These are phyloP conservation scores for Penicillium sp. DNA, from an alignment of 2,329 filamentous ascomycete species.

Conservation along the genomic window DNA sequence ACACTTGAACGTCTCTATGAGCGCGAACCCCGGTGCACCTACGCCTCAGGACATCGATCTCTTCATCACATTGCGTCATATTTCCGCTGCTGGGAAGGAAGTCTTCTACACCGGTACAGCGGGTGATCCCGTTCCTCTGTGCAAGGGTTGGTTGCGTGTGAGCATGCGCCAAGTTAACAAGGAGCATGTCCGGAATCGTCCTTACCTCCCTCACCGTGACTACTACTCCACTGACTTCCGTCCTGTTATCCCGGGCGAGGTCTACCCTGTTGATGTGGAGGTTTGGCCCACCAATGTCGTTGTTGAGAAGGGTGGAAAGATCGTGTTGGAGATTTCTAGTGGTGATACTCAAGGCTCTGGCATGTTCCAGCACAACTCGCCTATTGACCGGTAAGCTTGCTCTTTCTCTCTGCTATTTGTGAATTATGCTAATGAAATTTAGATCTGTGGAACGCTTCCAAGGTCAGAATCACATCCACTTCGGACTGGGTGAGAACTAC, in stretches of 20 bases:
- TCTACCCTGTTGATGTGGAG: slow-evolving; percentile 54
- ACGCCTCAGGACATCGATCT: slow-evolving; percentile 55
- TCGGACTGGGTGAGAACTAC: slow-evolving; percentile 50
- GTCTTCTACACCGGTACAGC: slow-evolving; percentile 58
- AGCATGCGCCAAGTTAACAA: slow-evolving; percentile 52
- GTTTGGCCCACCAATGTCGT: slow-evolving; percentile 43
- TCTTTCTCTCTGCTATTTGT: neutral
- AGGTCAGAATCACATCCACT: slow-evolving; percentile 52
- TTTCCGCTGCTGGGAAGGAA: slow-evolving; percentile 52
- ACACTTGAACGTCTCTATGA: slow-evolving; percentile 63
- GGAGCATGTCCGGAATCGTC: slow-evolving; percentile 45
- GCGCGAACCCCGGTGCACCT: slow-evolving; percentile 37
- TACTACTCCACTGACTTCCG: slow-evolving; percentile 51
- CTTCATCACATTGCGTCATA: slow-evolving; percentile 57
- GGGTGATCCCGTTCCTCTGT: slow-evolving; percentile 55
- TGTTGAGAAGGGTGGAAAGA: slow-evolving; percentile 32
- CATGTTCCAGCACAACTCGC: slow-evolving; percentile 50
- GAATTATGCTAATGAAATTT: neutral
- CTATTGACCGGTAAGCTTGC: slow-evolving; percentile 32
- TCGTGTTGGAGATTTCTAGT: slow-evolving; percentile 35
- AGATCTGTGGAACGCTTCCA: slow-evolving; percentile 47
- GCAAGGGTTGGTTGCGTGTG: slow-evolving; percentile 58
- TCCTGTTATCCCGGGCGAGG: slow-evolving; percentile 51
- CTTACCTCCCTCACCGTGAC: slow-evolving; percentile 52
- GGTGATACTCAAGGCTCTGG: slow-evolving; percentile 56